Percentiles rank a stretch among this genome's conserved stretches.
phyloP scores from a whole-genome alignment of 2,329 filamentous ascomycete genomes.

The Bipolaris cookei region DNA sequence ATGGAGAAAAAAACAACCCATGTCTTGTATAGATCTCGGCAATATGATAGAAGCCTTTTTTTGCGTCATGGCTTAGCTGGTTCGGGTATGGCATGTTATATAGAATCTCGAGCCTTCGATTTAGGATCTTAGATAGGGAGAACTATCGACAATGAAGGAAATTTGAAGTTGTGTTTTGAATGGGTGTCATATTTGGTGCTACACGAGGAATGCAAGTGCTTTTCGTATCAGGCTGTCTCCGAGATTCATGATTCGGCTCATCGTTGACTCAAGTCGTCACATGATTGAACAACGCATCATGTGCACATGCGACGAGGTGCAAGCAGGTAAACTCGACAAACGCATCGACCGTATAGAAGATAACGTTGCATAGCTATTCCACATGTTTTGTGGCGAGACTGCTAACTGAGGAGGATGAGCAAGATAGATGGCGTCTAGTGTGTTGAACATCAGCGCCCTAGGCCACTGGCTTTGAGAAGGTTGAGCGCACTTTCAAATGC shows the following conservation, averaged over 20 bases:
- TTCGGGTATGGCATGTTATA: conserved; percentile 18
- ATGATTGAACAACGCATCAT: conserved; percentile 27
- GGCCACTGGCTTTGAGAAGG: conserved; percentile 46
- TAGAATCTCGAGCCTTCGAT: conserved; percentile 28
- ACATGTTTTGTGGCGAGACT: neutral
- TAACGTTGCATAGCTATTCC: neutral
- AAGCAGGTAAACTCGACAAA: neutral
- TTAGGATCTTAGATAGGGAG: conserved; percentile 19
- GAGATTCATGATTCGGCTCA: neutral
- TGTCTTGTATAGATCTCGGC: conserved; percentile 22
- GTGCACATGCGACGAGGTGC: conserved; percentile 16
- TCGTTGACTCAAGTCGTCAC: conserved; percentile 7
- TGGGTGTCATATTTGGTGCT: neutral
- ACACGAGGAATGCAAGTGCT: neutral
- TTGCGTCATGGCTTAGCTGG: neutral
- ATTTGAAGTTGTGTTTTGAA: neutral
- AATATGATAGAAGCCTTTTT: conserved; percentile 5
- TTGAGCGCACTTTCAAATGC: conserved; percentile 58
- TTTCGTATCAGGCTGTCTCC: neutral
- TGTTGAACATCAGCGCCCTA: conserved; percentile 37
- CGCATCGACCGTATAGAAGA: neutral
- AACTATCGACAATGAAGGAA: conserved; percentile 13
- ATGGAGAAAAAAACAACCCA: neutral
- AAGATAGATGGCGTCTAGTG: conserved; percentile 34
- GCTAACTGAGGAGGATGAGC: conserved; percentile 12